These are phyloP conservation scores for Cornus suecica DNA, from an alignment of 148 eudicot genomes.

Conservation along the genomic window DNA sequence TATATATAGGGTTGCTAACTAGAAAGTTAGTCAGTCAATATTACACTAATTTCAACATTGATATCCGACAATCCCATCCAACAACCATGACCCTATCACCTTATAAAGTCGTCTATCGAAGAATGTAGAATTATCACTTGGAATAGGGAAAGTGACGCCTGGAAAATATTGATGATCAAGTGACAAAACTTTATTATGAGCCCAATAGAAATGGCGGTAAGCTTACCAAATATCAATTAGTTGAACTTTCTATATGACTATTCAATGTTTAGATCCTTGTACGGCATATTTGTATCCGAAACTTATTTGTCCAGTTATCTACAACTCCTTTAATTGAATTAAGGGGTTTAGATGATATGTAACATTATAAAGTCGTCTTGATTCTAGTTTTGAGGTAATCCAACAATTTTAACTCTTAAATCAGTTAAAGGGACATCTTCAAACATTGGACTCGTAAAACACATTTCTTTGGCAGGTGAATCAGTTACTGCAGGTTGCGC, in stretches of 20 bases:
- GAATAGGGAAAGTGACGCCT: not conserved
- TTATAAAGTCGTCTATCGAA: too few species aligned
- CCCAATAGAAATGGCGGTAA: not conserved
- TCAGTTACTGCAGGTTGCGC: conserved; percentile 88
- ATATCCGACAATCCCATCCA: too few species aligned
- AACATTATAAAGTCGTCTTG: not conserved
- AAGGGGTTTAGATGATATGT: not conserved
- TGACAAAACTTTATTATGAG: not conserved
- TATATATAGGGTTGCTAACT: too few species aligned
- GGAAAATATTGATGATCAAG: not conserved
- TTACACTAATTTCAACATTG: too few species aligned
- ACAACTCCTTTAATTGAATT: not conserved
- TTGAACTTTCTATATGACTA: not conserved
- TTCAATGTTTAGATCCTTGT: not conserved
- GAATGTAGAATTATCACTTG: not conserved
- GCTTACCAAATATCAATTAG: not conserved
- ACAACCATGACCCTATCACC: too few species aligned
- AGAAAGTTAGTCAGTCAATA: too few species aligned
- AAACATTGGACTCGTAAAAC: conserved; percentile 1
- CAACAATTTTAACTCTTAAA: not conserved
- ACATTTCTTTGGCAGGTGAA: conserved; percentile 57
- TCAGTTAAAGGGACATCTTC: not conserved
- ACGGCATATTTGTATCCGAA: not conserved
- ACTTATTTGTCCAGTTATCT: not conserved
- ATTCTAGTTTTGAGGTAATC: not conserved